These are phyloP conservation scores for Leersia perrieri DNA, from an alignment of 176 grass and related monocot genomes.

Conservation along the genomic window DNA sequence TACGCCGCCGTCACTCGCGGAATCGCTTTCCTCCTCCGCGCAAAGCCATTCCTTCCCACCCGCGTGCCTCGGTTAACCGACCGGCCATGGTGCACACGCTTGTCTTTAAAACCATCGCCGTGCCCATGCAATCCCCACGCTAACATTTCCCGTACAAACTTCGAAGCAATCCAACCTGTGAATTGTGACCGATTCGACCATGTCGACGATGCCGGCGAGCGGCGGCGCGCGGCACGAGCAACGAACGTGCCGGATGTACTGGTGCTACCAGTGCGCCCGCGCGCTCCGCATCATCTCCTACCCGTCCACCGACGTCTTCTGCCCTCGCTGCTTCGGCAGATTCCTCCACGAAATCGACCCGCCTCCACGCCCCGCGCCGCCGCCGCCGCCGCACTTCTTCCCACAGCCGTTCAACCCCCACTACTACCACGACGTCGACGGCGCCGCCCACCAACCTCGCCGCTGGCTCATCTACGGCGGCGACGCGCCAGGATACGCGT, in stretches of 20 bases:
- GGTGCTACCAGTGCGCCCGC: constrained; percentile 83
- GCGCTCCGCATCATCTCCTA: constrained; percentile 89
- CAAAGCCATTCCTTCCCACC: constrained; percentile 84
- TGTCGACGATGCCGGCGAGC: constrained; percentile 26
- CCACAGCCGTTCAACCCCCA: constrained; percentile 35
- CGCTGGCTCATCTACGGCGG: constrained; percentile 45
- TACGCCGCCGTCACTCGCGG: background rate
- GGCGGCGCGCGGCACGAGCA: constrained; percentile 31
- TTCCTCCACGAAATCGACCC: constrained; percentile 90
- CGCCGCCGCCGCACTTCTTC: constrained; percentile 33
- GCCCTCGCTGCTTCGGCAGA: constrained; percentile 78
- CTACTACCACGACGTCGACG: too few species aligned
- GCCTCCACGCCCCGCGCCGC: constrained; percentile 40
- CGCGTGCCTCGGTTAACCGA: background rate
- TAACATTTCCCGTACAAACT: background rate
- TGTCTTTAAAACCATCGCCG: background rate
- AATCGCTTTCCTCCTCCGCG: constrained; percentile 66
- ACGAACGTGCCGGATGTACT: constrained; percentile 81
- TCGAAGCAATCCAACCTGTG: background rate
- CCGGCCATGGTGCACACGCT: background rate
- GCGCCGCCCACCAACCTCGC: constrained; percentile 38
- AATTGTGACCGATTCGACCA: background rate
- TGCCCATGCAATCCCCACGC: background rate
- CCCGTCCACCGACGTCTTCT: constrained; percentile 74
- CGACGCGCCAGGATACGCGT: constrained; percentile 15